A percentile compares a stretch with the other conserved stretches of the same genome.
Conservation (phyloP, 1,284 basidiomycete genomes). For the Takashimella koratensis region DNA sequence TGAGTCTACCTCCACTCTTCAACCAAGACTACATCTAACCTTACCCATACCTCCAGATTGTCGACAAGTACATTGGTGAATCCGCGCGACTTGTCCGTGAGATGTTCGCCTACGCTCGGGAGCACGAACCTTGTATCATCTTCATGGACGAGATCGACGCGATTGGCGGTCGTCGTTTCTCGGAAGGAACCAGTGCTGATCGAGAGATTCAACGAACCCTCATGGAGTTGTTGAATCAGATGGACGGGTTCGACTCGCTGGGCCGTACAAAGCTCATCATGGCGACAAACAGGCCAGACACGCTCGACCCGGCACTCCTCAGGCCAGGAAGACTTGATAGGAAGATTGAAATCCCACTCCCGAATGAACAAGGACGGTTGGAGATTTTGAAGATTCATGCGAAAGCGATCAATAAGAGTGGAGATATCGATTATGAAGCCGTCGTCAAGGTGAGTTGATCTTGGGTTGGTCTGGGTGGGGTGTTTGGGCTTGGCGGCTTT, state of each 20-base stretch:
- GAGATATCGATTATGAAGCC: constrained; percentile 93
- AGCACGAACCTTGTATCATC: constrained; percentile 89
- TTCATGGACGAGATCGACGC: constrained; percentile 85
- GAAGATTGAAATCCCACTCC: constrained; percentile 97
- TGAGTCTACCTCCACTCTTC: constrained; percentile 20
- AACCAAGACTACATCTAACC: neutral
- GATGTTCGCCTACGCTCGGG: constrained; percentile 97
- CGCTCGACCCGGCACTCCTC: constrained; percentile 92
- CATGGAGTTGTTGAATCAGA: constrained; percentile 99
- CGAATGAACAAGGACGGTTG: constrained; percentile 88
- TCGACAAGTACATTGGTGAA: constrained; percentile 99
- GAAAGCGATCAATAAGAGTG: constrained; percentile 87
- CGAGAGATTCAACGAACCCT: constrained; percentile 97
- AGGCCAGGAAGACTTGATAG: constrained; percentile 94
- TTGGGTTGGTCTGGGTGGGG: too few relatives aligned
- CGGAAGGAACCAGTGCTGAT: constrained; percentile 97
- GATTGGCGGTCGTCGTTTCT: constrained; percentile 91
- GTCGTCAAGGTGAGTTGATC: constrained; percentile 84
- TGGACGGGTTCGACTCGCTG: constrained; percentile 98
- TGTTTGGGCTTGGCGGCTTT: too few relatives aligned
- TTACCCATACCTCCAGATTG: constrained; percentile 56
- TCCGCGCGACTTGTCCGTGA: constrained; percentile 90
- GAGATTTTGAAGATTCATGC: constrained; percentile 99
- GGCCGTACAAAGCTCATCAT: constrained; percentile 97
- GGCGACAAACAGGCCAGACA: constrained; percentile 96